Conservation (phyloP, 139 green algal species). For the Edaphochlamys debaryana region DNA sequence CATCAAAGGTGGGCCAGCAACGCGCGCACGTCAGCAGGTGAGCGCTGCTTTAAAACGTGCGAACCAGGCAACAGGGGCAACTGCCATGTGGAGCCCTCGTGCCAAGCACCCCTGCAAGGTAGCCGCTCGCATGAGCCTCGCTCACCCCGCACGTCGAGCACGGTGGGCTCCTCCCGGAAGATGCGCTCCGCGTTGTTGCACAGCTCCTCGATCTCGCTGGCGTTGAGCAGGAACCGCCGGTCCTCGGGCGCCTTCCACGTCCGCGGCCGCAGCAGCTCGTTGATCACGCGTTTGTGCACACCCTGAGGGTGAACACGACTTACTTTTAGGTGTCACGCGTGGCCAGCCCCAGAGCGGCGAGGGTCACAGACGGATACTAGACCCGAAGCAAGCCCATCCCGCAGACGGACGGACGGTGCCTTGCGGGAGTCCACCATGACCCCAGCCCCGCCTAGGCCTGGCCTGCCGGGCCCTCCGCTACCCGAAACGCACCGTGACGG, state of each 20-base stretch:
- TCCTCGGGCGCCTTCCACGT: constrained; percentile 86
- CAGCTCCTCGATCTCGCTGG: constrained; percentile 90
- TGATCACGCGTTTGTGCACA: constrained; percentile 91
- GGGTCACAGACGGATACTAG: background rate
- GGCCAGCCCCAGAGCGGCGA: background rate
- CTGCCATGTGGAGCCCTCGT: no score
- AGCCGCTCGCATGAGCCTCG: background rate
- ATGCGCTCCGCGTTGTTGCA: constrained; percentile 91
- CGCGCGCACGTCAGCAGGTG: background rate
- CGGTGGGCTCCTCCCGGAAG: constrained; percentile 86
- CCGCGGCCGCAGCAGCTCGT: constrained; percentile 86
- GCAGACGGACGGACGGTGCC: no score
- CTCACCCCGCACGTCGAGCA: constrained; percentile 85
- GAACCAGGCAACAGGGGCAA: no score
- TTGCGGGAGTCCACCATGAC: no score
- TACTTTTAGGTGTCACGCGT: no score
- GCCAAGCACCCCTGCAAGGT: no score
- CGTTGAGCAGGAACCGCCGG: constrained; percentile 70
- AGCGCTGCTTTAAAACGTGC: background rate
- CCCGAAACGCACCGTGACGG: constrained; percentile 55
- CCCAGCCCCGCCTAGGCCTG: no score
- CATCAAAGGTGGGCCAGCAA: background rate
- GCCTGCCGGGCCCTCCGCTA: no score
- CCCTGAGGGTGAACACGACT: no score
- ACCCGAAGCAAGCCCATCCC: no score